Conservation (phyloP, 176 grass and related monocot genomes). For the Tillandsia leiboldiana region DNA sequence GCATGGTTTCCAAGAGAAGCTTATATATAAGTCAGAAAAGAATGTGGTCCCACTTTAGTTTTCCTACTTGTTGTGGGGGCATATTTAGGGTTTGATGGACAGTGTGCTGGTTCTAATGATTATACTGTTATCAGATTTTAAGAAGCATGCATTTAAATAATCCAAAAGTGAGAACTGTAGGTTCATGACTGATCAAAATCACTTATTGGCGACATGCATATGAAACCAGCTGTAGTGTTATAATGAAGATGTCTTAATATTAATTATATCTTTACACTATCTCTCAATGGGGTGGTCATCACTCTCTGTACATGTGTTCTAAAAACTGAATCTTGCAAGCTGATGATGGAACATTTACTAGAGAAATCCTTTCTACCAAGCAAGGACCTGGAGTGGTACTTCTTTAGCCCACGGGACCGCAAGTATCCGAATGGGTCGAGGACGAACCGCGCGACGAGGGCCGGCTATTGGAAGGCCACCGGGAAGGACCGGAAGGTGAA, state of each 20-base stretch:
- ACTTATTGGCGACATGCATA: not conserved
- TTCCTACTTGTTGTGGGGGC: not conserved
- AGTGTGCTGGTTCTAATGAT: not conserved
- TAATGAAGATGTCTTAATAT: not conserved
- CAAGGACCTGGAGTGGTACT: constrained; percentile 99
- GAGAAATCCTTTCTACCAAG: constrained; percentile 97
- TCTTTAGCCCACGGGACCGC: constrained; percentile 98
- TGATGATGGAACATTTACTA: constrained; percentile 13
- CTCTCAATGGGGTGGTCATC: not conserved
- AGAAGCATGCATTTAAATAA: not conserved
- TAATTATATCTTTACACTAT: too few relatives aligned
- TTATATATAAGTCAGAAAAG: not conserved
- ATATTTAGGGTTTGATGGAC: constrained; percentile 1
- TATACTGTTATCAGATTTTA: not conserved
- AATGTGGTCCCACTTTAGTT: not conserved
- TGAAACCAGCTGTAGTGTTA: not conserved
- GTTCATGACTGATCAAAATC: not conserved
- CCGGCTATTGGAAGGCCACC: constrained; percentile 98
- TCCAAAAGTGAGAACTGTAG: not conserved
- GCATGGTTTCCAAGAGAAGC: not conserved
- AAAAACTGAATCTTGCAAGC: not conserved
- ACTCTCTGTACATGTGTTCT: not conserved
- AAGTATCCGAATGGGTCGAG: constrained; percentile 97
- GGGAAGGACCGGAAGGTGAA: constrained; percentile 88
- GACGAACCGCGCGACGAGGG: constrained; percentile 91